Conservation (phyloP, 331 rosid species). For the Malus hybrid region DNA sequence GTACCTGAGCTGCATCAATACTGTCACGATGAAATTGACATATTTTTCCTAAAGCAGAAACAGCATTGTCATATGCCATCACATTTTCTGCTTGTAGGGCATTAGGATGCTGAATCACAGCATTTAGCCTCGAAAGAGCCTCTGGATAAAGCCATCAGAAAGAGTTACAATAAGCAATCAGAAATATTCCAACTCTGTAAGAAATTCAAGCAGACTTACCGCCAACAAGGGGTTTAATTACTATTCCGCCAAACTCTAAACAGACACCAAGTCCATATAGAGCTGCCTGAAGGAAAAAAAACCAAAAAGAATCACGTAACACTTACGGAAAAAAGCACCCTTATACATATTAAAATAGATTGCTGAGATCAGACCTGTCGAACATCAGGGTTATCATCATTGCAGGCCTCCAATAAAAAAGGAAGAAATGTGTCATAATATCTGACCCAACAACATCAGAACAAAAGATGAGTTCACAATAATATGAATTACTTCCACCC, state of each 20-base stretch:
- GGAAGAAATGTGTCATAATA: slow-evolving; percentile 94
- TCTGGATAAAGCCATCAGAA: slow-evolving; percentile 40
- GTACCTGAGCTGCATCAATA: slow-evolving; percentile 85
- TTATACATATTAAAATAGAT: not conserved
- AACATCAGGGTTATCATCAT: slow-evolving; percentile 84
- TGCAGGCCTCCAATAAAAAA: slow-evolving; percentile 93
- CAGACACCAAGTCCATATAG: slow-evolving; percentile 99
- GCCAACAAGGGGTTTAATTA: slow-evolving; percentile 84
- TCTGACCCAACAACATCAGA: slow-evolving; percentile 39
- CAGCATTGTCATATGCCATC: slow-evolving; percentile 97
- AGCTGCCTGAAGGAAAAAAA: slow-evolving; percentile 61
- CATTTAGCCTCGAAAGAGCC: slow-evolving; percentile 89
- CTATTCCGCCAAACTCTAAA: slow-evolving; percentile 91
- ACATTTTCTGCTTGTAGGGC: slow-evolving; percentile 66
- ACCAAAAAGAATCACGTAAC: slow-evolving; percentile 2
- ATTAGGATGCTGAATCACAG: slow-evolving; percentile 80
- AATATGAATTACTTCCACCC: not conserved
- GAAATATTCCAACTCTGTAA: not conserved
- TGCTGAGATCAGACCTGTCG: slow-evolving; percentile 63
- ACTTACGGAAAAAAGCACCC: slow-evolving; percentile 2
- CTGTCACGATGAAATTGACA: slow-evolving; percentile 79
- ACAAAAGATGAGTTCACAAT: not conserved
- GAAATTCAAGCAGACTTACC: slow-evolving; percentile 34
- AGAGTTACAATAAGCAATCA: slow-evolving; percentile 11
- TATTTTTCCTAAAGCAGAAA: slow-evolving; percentile 83